phyloP scores from a whole-genome alignment of 2,329 filamentous ascomycete genomes.

The Arthroderma sp. region DNA sequence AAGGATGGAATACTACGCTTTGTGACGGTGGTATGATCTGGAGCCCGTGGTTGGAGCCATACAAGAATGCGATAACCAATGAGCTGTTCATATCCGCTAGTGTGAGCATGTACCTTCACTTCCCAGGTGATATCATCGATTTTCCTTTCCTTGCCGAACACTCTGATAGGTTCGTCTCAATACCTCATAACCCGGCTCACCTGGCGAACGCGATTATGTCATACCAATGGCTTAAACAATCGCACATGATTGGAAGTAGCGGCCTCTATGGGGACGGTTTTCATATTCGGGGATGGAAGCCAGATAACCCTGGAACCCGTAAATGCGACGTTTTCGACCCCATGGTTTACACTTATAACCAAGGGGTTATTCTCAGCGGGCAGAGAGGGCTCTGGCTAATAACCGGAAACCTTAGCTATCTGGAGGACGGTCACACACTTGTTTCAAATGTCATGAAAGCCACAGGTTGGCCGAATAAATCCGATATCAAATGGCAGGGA shows the following conservation, averaged over 20 bases:
- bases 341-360: slow-evolving; percentile 93
- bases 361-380: slow-evolving; percentile 76
- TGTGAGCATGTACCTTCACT: slow-evolving; percentile 78
- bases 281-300: slow-evolving; percentile 56
- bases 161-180: slow-evolving; percentile 17
- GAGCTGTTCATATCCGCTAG: slow-evolving; percentile 77
- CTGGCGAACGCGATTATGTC: slow-evolving; percentile 60
- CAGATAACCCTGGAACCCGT: slow-evolving; percentile 48
- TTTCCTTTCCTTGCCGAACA: slow-evolving; percentile 17
- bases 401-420: slow-evolving; percentile 57
- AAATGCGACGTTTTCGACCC: slow-evolving; percentile 70
- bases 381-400: slow-evolving; percentile 66
- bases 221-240: slow-evolving; percentile 65
- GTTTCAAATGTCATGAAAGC: slow-evolving; percentile 60
- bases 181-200: slow-evolving; percentile 48
- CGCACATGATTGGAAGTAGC: slow-evolving; percentile 64
- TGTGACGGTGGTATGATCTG: slow-evolving; percentile 85
- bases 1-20: slow-evolving; percentile 68
- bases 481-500: slow-evolving; percentile 50
- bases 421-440: slow-evolving; percentile 67
- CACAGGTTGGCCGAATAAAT: slow-evolving; percentile 53
- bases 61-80: slow-evolving; percentile 96
- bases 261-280: slow-evolving; percentile 81
- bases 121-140: slow-evolving; percentile 63
- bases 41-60: slow-evolving; percentile 67